Base-by-base conservation (phyloP, 768 basidiomycete species). In the Pisolithus microcarpus region DNA sequence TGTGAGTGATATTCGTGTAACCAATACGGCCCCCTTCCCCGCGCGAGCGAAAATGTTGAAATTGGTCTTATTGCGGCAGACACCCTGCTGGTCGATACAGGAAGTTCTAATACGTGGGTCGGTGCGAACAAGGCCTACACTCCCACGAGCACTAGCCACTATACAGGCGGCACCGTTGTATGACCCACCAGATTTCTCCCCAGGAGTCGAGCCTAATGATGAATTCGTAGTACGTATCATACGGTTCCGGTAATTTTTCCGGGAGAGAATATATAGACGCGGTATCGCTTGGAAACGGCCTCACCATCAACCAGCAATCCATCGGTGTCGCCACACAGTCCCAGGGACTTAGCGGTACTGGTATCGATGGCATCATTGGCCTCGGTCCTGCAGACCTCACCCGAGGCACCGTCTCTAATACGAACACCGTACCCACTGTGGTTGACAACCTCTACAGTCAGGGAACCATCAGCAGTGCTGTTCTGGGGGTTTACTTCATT, bases 291-390 rank as follows among this genome's bases (percentile, higher is more conserved):
- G 43, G 42, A 3, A 19, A 48, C 42, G 26, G n/a, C 15, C 47
- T 62, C 10, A 51, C 52, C 42, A 61, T 64, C 47, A 28, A 19
- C 7, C 42, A 51, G 0, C 74, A 75, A 58, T 64, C 62, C 18
- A 68, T 75, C 31, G 72, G 73, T 11, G 67, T 66, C 44, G 72
- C 74, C 1, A 45, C 49, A 4, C 36, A 18, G 0, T n/a, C 62
- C 13, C 0, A 16, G 1, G 70, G 68, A 11, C 64, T 70, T 38
- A 37, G 47, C 24, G 43, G 16, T 4, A 44, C 24, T 4, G 65
- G 58, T 7, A 58, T 72, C 10, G 72, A 75, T 49, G 75, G 75
- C 11, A 63, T 75, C 44, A 64, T 76, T 11, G 56, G 73, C 56
- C 26, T 59, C 26, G 66, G 72, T 7, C 73, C 73, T 5, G 38